These are phyloP conservation scores for Hyphopichia homilentoma DNA, from an alignment of 805 yeast genomes.

Conservation along the genomic window DNA sequence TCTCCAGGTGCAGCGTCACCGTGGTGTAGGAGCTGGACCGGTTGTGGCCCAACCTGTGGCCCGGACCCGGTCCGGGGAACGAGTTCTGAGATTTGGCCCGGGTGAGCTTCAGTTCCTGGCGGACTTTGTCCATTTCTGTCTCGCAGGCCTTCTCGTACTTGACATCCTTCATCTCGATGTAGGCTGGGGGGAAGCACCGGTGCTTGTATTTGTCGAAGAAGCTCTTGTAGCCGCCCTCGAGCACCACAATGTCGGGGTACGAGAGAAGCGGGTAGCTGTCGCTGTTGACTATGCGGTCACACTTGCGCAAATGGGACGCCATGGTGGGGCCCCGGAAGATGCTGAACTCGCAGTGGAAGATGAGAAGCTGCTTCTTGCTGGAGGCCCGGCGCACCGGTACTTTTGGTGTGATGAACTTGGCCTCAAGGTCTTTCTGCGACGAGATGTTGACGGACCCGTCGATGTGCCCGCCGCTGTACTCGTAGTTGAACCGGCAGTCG, in stretches of 20 bases:
- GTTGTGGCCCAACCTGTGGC: slow-evolving; percentile 14
- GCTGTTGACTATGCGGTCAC: slow-evolving; percentile 73
- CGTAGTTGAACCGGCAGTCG: slow-evolving; percentile 93
- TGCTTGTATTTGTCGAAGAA: slow-evolving; percentile 60
- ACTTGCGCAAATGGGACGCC: slow-evolving; percentile 80
- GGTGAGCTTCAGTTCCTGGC: slow-evolving; percentile 39
- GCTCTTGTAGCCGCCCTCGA: slow-evolving; percentile 87
- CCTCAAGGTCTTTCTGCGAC: slow-evolving; percentile 65
- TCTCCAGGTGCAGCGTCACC: slow-evolving; percentile 22
- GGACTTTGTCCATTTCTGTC: slow-evolving; percentile 42
- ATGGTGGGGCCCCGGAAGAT: slow-evolving; percentile 91
- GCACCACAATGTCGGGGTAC: slow-evolving; percentile 84
- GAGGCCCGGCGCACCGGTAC: slow-evolving; percentile 8
- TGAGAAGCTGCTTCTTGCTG: slow-evolving; percentile 46
- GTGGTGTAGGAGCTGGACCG: slow-evolving; percentile 29
- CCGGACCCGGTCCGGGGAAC: no score
- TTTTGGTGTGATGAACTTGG: slow-evolving; percentile 37
- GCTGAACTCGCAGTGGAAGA: slow-evolving; percentile 94
- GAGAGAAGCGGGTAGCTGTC: slow-evolving; percentile 75
- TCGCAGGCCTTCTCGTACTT: slow-evolving; percentile 38
- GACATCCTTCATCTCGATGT: slow-evolving; percentile 74
- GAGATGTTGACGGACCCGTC: slow-evolving; percentile 76
- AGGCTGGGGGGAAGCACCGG: slow-evolving; percentile 71
- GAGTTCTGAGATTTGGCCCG: slow-evolving; percentile 36
- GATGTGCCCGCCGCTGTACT: slow-evolving; percentile 90